A percentile compares a stretch with the other conserved stretches of the same genome.
Conservation (phyloP, 345 rosid genomes). For the Acer negundo region DNA sequence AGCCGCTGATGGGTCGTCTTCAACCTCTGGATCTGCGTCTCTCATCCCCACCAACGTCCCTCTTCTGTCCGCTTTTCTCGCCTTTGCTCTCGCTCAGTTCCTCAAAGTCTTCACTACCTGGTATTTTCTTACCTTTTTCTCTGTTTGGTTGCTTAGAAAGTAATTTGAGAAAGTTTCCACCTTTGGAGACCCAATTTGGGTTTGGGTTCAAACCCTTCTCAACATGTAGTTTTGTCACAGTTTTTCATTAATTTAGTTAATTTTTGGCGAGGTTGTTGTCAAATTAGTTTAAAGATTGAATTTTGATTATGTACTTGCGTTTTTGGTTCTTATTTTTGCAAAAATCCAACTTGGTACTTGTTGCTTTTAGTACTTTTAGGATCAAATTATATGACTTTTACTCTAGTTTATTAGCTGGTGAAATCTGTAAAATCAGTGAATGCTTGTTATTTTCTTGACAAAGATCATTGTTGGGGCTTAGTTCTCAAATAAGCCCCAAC, state of each 20-base stretch:
- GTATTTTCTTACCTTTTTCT: slow-evolving; percentile 22
- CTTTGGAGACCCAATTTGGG: not conserved
- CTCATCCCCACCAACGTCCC: slow-evolving; percentile 41
- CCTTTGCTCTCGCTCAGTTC: slow-evolving; percentile 54
- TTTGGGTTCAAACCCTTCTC: not conserved
- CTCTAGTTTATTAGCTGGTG: not conserved
- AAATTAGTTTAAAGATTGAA: not conserved
- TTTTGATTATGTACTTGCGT: not conserved
- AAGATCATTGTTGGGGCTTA: not conserved
- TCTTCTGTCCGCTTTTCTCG: slow-evolving; percentile 50
- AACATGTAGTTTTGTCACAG: not conserved
- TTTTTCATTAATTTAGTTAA: not conserved
- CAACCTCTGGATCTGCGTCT: slow-evolving; percentile 40
- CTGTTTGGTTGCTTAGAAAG: not conserved
- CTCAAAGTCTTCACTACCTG: slow-evolving; percentile 58
- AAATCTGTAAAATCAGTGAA: not conserved
- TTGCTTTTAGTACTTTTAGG: not conserved
- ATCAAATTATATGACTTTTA: not conserved
- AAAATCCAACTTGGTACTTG: not conserved
- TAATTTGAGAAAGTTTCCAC: not conserved
- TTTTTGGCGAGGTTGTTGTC: not conserved
- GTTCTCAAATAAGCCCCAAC: not conserved
- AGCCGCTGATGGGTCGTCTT: slow-evolving; percentile 42
- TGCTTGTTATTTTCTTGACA: not conserved
- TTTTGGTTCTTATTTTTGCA: not conserved